Percentiles rank a stretch among this genome's conserved stretches.
phyloP scores from a whole-genome alignment of 768 basidiomycete species.

The Hypholoma sublateritium region DNA sequence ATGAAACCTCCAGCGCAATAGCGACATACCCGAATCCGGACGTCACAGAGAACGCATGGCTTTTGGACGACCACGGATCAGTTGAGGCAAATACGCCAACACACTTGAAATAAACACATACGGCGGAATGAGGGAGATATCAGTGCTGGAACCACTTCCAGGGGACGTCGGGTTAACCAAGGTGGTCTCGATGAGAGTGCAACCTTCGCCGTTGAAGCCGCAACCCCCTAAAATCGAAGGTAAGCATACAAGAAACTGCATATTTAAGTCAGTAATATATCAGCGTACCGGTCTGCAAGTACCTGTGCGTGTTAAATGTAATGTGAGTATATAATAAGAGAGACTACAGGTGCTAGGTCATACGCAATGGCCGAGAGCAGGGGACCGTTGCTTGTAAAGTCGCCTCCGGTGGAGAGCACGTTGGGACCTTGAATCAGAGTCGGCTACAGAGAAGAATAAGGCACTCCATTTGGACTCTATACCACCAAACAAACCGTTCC shows the following conservation, averaged over 20 bases:
- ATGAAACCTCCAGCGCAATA: not conserved
- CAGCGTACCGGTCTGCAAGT: not conserved
- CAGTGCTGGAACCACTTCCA: conserved; percentile 13
- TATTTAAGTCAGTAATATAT: no score
- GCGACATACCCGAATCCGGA: conserved; percentile 35
- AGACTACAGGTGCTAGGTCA: not conserved
- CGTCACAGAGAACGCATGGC: conserved; percentile 39
- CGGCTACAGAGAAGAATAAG: conserved; percentile 13
- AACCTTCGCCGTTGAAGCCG: conserved; percentile 25
- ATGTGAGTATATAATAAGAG: no score
- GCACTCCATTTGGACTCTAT: not conserved
- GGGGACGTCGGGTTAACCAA: conserved; percentile 22
- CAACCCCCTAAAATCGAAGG: conserved; percentile 24
- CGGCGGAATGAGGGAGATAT: conserved; percentile 35
- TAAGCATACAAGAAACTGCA: not conserved
- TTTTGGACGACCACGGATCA: conserved; percentile 8
- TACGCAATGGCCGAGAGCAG: conserved; percentile 34
- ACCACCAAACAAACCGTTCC: not conserved
- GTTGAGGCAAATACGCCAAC: not conserved
- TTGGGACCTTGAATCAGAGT: conserved; percentile 28
- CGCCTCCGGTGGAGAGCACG: conserved; percentile 11
- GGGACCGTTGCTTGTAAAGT: conserved; percentile 14
- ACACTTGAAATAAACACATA: conserved; percentile 16
- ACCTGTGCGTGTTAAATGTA: not conserved
- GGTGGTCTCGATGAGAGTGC: conserved; percentile 35